A percentile compares a stretch with the other conserved stretches of the same genome.
These are phyloP conservation scores for Sarocladium brachiariae DNA, from an alignment of 2,329 filamentous ascomycete species.

Conservation along the genomic window DNA sequence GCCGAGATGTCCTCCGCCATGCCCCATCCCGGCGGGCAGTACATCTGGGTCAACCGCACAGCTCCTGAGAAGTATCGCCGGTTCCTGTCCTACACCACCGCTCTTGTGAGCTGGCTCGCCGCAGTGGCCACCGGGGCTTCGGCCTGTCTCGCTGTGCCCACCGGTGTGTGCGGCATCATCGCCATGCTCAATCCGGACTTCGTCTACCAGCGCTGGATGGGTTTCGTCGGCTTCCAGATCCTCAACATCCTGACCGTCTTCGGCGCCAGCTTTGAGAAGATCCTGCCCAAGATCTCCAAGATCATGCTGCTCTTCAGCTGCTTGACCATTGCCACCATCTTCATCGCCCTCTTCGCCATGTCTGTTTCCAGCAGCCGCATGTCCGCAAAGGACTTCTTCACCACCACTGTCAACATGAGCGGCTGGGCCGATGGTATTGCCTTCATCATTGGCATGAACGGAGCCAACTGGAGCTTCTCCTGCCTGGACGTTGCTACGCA, in stretches of 20 bases:
- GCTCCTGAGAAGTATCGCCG: conserved; percentile 14
- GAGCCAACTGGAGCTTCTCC: conserved; percentile 23
- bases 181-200: conserved; percentile 18
- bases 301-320: conserved; percentile 20
- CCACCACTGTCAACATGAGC: conserved; percentile 14
- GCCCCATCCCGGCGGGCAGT: conserved; percentile 23
- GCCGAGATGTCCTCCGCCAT: conserved; percentile 22
- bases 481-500: conserved; percentile 23
- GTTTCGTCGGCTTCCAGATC: conserved; percentile 20
- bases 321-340: conserved; percentile 16
- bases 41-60: conserved; percentile 20
- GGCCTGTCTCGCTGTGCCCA: conserved; percentile 18
- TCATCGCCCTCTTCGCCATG: conserved; percentile 21
- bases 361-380: conserved; percentile 12
- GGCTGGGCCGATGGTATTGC: conserved; percentile 22
- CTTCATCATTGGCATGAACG: conserved; percentile 23
- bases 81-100: conserved; percentile 18
- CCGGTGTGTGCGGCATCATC: conserved; percentile 17
- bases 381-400: conserved; percentile 18
- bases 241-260: conserved; percentile 18
- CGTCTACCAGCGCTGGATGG: conserved; percentile 21
- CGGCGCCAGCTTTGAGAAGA: conserved; percentile 17
- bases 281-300: conserved; percentile 20
- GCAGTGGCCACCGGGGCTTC: conserved; percentile 20
- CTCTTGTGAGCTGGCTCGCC: conserved; percentile 21